phyloP scores from a whole-genome alignment of 805 yeast genomes.

The Saccharomycopsis vini region DNA sequence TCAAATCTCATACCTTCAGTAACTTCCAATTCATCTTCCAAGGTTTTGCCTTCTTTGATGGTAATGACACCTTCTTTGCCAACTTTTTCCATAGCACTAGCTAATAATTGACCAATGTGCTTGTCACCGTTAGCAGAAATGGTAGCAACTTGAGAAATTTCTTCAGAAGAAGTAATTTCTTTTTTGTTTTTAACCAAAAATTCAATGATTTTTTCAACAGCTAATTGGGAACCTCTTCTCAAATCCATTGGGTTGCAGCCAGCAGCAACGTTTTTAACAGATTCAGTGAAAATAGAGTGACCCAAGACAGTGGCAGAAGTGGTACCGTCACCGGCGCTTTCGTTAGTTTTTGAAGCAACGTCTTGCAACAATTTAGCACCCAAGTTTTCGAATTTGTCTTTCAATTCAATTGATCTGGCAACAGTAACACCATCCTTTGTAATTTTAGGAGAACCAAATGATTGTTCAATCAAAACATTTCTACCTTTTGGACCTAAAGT shows the following conservation, averaged over 20 bases:
- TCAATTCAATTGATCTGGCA: constrained; percentile 72
- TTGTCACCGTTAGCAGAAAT: constrained; percentile 94
- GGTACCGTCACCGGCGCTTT: constrained; percentile 97
- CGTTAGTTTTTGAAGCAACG: constrained; percentile 95
- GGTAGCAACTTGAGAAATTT: constrained; percentile 96
- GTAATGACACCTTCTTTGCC: constrained; percentile 99
- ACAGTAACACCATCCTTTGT: constrained; percentile 99
- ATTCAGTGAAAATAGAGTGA: constrained; percentile 88
- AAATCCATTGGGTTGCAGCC: constrained; percentile 99
- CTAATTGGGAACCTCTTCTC: constrained; percentile 95
- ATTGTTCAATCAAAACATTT: constrained; percentile 92
- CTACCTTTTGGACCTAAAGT: constrained; percentile 98
- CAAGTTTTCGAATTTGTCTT: constrained; percentile 90
- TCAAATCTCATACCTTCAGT: constrained; percentile 98
- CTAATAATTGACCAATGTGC: constrained; percentile 85
- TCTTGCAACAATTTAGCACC: constrained; percentile 95
- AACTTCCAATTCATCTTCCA: constrained; percentile 92
- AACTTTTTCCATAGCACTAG: constrained; percentile 96
- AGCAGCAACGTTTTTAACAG: constrained; percentile 95
- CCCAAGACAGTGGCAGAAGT: constrained; percentile 96
- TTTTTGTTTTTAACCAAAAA: constrained; percentile 79
- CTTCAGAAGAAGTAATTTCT: constrained; percentile 88
- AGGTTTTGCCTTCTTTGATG: constrained; percentile 93
- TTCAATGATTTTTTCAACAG: constrained; percentile 86
- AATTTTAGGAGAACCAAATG: constrained; percentile 94